phyloP scores from a whole-genome alignment of 2,329 filamentous ascomycete species.

The Pyrenophora teres region DNA sequence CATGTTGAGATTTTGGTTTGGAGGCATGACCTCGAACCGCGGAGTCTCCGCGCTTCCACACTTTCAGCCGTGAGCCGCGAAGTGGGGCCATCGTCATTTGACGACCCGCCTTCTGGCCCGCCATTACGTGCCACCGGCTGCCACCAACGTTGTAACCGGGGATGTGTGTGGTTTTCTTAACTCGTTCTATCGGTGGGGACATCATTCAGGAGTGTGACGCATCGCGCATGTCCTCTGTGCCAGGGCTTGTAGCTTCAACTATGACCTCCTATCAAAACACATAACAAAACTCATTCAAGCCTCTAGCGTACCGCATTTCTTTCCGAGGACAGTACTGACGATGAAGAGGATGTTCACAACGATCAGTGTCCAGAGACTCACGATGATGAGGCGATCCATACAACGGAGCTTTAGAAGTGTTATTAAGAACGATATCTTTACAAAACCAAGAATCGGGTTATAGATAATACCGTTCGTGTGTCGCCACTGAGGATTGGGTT shows the following conservation, averaged over 20 bases:
- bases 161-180: not conserved
- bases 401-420: constrained; percentile 12
- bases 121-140: not conserved
- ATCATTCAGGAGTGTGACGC: no score
- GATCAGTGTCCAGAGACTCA: constrained; percentile 10
- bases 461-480: constrained; percentile 8
- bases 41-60: not conserved
- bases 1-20: not conserved
- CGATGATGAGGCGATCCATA: constrained; percentile 4
- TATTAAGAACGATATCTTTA: constrained; percentile 17
- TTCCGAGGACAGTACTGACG: not conserved
- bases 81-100: not conserved
- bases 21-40: not conserved
- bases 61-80: not conserved
- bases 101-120: no score
- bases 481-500: constrained; percentile 7
- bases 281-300: no score
- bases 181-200: no score
- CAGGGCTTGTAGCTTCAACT: no score
- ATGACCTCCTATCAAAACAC: no score
- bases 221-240: no score
- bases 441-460: constrained; percentile 12
- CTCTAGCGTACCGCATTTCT: no score
- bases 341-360: constrained; percentile 6
- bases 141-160: not conserved